These are phyloP conservation scores for Cucumis sativus DNA, from an alignment of 306 rosid genomes.

Conservation along the genomic window Cucumber_9930_V3 NC_026661.2:5600501-5601000, in stretches of 20 bases:
- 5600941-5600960: conserved; percentile 53
- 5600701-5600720: neutral
- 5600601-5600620: neutral
- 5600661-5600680: neutral
- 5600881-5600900: conserved; percentile 19
- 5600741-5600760: neutral
- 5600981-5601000: conserved; percentile 57
- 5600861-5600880: neutral
- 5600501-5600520: conserved; percentile 27
- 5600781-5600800: neutral
- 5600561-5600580: neutral
- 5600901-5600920: conserved; percentile 87
- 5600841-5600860: neutral
- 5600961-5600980: conserved; percentile 60
- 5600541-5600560: conserved; percentile 19
- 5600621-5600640: neutral
- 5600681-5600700: neutral
- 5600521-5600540: conserved; percentile 13
- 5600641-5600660: neutral
- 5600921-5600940: conserved; percentile 38
- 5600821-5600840: neutral
- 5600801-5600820: neutral
- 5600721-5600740: neutral
- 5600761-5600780: neutral
- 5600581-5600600: neutral